Evolutionary conservation across 331 rosid species (phyloP).

Genomic region (Rosa hybrid): DNA sequence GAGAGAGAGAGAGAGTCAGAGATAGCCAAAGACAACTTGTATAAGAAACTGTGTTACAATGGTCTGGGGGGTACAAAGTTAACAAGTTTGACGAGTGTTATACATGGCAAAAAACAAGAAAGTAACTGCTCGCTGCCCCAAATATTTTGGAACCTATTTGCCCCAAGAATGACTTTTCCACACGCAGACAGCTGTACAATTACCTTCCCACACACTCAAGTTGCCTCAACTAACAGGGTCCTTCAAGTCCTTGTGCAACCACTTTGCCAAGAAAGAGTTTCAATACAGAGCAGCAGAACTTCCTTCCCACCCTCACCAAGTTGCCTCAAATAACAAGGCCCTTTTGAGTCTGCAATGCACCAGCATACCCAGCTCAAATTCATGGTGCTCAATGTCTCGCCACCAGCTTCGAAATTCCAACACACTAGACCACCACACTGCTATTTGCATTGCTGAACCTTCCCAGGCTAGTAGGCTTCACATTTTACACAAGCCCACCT

Average conservation of each 20-base stretch:
- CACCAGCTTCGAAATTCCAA: not conserved
- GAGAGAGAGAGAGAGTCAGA: not conserved
- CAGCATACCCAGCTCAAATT: slow-evolving; percentile 6
- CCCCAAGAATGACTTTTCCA: not conserved
- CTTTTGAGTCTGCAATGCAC: slow-evolving; percentile 15
- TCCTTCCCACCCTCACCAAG: not conserved
- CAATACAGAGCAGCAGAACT: not conserved
- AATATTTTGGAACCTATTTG: not conserved
- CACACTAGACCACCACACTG: not conserved
- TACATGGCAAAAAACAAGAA: not conserved
- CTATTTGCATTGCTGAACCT: slow-evolving; percentile 1
- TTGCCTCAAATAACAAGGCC: slow-evolving; percentile 2
- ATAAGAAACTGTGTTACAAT: not conserved
- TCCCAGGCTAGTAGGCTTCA: slow-evolving; percentile 14
- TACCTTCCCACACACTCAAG: not conserved
- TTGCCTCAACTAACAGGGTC: not conserved
- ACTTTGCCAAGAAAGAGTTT: not conserved
- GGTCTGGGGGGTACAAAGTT: not conserved
- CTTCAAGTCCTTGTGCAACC: not conserved
- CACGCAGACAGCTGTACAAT: not conserved
- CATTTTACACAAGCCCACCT: slow-evolving; percentile 21
- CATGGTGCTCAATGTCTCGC: slow-evolving; percentile 1
- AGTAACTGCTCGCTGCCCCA: not conserved
- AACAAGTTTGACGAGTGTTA: not conserved
- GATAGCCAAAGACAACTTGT: not conserved